These are phyloP conservation scores for Cercospora beticola DNA, from an alignment of 2,329 filamentous ascomycete genomes.

Conservation along the genomic window DNA sequence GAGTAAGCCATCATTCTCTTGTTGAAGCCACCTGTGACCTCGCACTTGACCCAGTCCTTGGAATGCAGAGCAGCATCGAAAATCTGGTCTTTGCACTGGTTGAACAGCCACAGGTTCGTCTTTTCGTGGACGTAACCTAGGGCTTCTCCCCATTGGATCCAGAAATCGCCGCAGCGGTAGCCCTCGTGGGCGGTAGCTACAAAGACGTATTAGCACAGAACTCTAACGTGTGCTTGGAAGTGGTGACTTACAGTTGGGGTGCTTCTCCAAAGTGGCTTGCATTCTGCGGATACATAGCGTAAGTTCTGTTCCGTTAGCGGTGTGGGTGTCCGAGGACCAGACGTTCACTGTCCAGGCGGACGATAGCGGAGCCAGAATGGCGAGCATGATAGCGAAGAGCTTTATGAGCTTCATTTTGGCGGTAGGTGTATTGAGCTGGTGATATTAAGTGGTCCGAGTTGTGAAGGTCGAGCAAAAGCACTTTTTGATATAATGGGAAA, in stretches of 20 bases:
- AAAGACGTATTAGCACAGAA: background rate
- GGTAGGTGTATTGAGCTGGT: no score
- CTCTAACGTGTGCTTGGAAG: background rate
- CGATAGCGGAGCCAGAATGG: background rate
- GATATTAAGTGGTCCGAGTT: background rate
- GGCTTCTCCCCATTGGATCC: background rate
- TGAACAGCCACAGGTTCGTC: background rate
- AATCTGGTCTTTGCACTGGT: background rate
- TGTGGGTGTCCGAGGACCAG: background rate
- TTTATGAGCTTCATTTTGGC: background rate
- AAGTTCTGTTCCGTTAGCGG: background rate
- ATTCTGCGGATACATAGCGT: background rate
- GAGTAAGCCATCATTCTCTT: background rate
- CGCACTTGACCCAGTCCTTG: background rate
- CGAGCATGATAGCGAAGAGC: background rate
- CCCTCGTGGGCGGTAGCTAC: background rate
- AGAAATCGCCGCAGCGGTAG: background rate
- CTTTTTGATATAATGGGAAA: background rate
- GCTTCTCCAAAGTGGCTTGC: background rate
- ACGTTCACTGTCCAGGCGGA: background rate
- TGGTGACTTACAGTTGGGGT: background rate
- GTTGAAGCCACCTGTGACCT: background rate
- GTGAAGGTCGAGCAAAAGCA: background rate
- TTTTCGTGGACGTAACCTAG: background rate
- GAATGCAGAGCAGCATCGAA: background rate